Evolutionary conservation across 2,329 filamentous ascomycete genomes (phyloP).

Genomic region (Nothophaeocryptopus gaeumannii): DNA sequence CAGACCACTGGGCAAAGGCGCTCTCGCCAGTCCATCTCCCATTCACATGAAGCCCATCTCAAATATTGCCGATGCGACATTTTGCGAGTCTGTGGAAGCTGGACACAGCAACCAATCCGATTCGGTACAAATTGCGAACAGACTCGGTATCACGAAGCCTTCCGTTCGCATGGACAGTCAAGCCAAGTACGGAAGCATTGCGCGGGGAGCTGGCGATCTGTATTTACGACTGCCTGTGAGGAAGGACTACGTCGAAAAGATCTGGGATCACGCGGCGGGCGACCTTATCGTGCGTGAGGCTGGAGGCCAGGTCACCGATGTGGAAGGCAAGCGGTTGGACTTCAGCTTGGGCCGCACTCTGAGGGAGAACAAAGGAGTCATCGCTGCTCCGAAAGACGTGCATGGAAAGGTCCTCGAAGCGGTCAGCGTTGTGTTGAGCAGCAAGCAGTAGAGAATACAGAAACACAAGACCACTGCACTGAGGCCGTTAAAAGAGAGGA

Average conservation of each 20-base stretch:
- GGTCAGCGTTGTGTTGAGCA: constrained; percentile 73
- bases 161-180: constrained; percentile 96
- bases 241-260: constrained; percentile 94
- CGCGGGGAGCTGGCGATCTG: constrained; percentile 87
- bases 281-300: constrained; percentile 93
- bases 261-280: constrained; percentile 97
- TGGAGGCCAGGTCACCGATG: constrained; percentile 87
- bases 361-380: constrained; percentile 85
- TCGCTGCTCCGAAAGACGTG: constrained; percentile 76
- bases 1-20: constrained; percentile 62
- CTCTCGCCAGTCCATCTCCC: constrained; percentile 53
- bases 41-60: constrained; percentile 78
- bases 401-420: constrained; percentile 74
- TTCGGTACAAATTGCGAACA: constrained; percentile 77
- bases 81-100: constrained; percentile 95
- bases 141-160: constrained; percentile 82
- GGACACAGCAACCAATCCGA: constrained; percentile 88
- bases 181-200: constrained; percentile 95
- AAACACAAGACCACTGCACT: background rate
- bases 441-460: constrained; percentile 36
- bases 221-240: constrained; percentile 86
- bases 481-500: too few species aligned
- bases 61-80: constrained; percentile 76
- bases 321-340: constrained; percentile 77
- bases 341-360: constrained; percentile 85